phyloP scores from a whole-genome alignment of 2,329 filamentous ascomycete species.

The Nigrospora sphaerica region DNA sequence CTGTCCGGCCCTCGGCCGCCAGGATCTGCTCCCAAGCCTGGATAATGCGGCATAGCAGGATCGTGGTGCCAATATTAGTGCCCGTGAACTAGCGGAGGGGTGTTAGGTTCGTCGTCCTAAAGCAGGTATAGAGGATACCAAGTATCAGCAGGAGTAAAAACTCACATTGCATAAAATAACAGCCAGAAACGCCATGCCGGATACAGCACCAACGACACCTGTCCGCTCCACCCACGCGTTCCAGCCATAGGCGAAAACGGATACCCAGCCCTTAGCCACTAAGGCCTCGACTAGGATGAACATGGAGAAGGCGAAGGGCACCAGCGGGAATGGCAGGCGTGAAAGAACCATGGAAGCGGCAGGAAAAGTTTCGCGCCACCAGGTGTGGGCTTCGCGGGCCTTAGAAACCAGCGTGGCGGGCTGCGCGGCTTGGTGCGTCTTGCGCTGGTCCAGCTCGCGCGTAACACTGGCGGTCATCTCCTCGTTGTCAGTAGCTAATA shows the following conservation, averaged over 20 bases:
- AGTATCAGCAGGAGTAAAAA: slow-evolving; percentile 13
- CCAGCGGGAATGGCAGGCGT: slow-evolving; percentile 59
- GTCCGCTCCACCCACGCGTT: slow-evolving; percentile 65
- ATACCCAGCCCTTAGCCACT: slow-evolving; percentile 68
- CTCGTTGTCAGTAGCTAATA: background rate
- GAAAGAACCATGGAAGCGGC: slow-evolving; percentile 58
- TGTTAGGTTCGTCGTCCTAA: background rate
- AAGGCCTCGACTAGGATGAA: slow-evolving; percentile 67
- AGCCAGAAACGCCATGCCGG: slow-evolving; percentile 67
- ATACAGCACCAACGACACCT: slow-evolving; percentile 59
- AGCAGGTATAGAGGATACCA: background rate
- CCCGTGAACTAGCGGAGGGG: slow-evolving; percentile 56
- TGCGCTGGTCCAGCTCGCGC: background rate
- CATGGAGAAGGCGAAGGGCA: slow-evolving; percentile 69
- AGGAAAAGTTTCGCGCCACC: slow-evolving; percentile 64
- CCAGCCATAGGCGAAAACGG: slow-evolving; percentile 67
- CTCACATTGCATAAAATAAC: slow-evolving; percentile 67
- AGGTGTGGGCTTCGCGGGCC: slow-evolving; percentile 35
- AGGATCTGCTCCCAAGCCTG: slow-evolving; percentile 63
- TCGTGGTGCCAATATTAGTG: slow-evolving; percentile 71
- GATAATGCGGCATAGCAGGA: slow-evolving; percentile 63
- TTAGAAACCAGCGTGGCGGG: slow-evolving; percentile 46
- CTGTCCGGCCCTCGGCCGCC: slow-evolving; percentile 28
- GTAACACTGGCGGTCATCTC: background rate
- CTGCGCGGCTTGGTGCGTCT: background rate